Conservation (phyloP, 1,139 yeast species). For the Geotrichum australiense region DNA sequence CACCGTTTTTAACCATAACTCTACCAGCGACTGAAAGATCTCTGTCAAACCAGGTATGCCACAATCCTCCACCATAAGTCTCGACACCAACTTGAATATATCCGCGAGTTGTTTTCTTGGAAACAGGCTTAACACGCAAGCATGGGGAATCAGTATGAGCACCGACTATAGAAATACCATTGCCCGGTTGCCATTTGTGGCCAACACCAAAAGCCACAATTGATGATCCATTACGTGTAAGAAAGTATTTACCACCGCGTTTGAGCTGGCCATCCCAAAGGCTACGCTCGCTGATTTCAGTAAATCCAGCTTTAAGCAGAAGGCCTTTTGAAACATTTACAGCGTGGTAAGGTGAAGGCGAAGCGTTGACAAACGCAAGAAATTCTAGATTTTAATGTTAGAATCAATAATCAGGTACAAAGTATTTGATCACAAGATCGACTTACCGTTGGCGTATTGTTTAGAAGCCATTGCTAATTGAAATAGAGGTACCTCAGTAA, state of each 20-base stretch:
- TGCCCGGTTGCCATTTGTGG: slow-evolving; percentile 64
- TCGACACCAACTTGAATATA: slow-evolving; percentile 90
- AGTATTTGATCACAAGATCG: neutral
- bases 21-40: slow-evolving; percentile 91
- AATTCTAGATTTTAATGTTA: slow-evolving; percentile 39
- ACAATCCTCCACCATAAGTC: slow-evolving; percentile 91
- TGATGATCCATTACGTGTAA: slow-evolving; percentile 71
- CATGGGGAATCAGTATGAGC: slow-evolving; percentile 97
- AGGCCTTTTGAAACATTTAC: slow-evolving; percentile 56
- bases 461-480: slow-evolving; percentile 16
- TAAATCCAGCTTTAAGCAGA: slow-evolving; percentile 57
- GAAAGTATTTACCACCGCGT: slow-evolving; percentile 53
- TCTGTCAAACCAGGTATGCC: slow-evolving; percentile 79
- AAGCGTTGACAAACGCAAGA: slow-evolving; percentile 67
- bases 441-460: slow-evolving; percentile 17
- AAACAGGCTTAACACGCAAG: slow-evolving; percentile 80
- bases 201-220: slow-evolving; percentile 84
- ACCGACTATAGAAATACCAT: slow-evolving; percentile 82
- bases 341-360: slow-evolving; percentile 96
- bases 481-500: no score
- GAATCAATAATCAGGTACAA: neutral
- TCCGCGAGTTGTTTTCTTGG: slow-evolving; percentile 49
- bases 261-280: slow-evolving; percentile 58
- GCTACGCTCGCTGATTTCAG: slow-evolving; percentile 66
- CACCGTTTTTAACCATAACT: slow-evolving; percentile 55